Percentiles rank a stretch among this genome's conserved stretches.
These are phyloP conservation scores for Candida endomychidarum DNA, from an alignment of 805 yeast genomes.

Conservation along the genomic window DNA sequence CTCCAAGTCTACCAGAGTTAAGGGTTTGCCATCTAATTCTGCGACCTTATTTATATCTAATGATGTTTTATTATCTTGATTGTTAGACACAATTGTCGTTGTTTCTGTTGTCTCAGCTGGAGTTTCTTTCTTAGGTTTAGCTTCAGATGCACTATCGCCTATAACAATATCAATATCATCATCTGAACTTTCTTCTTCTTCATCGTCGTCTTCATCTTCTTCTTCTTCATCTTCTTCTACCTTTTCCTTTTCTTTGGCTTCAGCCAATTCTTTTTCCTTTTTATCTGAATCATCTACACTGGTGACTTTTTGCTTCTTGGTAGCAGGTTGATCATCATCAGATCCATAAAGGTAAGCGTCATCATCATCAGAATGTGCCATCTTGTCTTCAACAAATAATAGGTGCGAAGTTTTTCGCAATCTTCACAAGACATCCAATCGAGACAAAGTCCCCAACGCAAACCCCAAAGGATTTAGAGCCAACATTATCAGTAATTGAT, in stretches of 20 bases:
- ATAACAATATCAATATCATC: constrained; percentile 85
- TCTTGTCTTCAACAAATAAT: not conserved
- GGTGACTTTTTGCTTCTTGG: constrained; percentile 16
- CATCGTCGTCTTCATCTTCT: constrained; percentile 45
- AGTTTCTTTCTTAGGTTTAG: constrained; percentile 19
- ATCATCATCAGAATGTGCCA: constrained; percentile 44
- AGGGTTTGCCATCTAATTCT: constrained; percentile 73
- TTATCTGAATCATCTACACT: constrained; percentile 14
- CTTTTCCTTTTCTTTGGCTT: constrained; percentile 13
- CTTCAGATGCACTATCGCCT: constrained; percentile 36
- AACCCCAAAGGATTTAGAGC: too few relatives aligned
- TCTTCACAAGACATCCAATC: constrained; percentile 9
- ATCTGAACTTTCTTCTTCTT: constrained; percentile 47
- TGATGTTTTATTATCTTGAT: constrained; percentile 42
- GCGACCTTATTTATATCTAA: constrained; percentile 73
- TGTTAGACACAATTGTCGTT: constrained; percentile 36
- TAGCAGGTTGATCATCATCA: constrained; percentile 36
- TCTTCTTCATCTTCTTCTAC: constrained; percentile 40
- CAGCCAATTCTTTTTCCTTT: constrained; percentile 18
- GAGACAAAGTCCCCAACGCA: too few relatives aligned
- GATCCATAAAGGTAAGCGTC: constrained; percentile 69
- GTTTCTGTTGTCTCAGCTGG: constrained; percentile 26
- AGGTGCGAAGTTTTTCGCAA: constrained; percentile 7
- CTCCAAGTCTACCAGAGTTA: constrained; percentile 77
- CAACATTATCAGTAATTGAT: too few relatives aligned